Evolutionary conservation across 1,284 basidiomycete species (phyloP).

Genomic region (Cutaneotrichosporon sp.): DNA sequence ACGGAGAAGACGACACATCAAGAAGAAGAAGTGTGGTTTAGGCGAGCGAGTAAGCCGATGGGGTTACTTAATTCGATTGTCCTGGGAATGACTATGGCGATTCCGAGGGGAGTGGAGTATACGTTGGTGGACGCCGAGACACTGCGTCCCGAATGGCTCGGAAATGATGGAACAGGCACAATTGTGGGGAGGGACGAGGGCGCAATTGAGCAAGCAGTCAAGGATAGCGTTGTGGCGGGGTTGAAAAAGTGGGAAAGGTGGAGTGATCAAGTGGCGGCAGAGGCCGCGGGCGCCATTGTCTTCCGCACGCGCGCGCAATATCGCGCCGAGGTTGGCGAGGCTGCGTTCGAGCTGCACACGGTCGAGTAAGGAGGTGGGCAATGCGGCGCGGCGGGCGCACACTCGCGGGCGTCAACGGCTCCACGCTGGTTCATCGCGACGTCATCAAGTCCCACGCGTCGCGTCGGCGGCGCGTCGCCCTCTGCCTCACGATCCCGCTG

Average conservation of each 20-base stretch:
- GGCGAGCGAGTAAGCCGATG: constrained; percentile 17
- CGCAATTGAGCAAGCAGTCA: constrained; percentile 1
- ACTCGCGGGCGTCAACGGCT: no score
- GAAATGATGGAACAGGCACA: neutral
- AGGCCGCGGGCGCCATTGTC: neutral
- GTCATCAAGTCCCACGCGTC: no score
- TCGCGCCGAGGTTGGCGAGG: constrained; percentile 11
- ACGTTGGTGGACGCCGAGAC: constrained; percentile 20
- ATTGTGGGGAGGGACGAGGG: neutral
- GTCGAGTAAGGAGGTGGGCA: constrained; percentile 2
- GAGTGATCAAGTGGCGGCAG: constrained; percentile 7
- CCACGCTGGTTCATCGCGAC: no score
- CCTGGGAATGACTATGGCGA: constrained; percentile 14
- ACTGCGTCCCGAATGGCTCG: constrained; percentile 22
- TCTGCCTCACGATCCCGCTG: no score
- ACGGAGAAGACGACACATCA: constrained; percentile 23
- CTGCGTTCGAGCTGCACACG: constrained; percentile 17
- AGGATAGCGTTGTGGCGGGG: constrained; percentile 3
- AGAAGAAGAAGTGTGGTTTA: constrained; percentile 22
- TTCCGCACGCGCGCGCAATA: constrained; percentile 16
- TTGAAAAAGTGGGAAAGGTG: constrained; percentile 5
- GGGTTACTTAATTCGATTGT: constrained; percentile 19
- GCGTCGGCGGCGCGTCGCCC: no score
- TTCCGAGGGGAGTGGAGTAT: constrained; percentile 10
- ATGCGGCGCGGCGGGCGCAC: no score